Percentiles rank a stretch among this genome's conserved stretches.
Conservation (phyloP, 2,329 filamentous ascomycete species). For the Aspergillus ibericus region DNA sequence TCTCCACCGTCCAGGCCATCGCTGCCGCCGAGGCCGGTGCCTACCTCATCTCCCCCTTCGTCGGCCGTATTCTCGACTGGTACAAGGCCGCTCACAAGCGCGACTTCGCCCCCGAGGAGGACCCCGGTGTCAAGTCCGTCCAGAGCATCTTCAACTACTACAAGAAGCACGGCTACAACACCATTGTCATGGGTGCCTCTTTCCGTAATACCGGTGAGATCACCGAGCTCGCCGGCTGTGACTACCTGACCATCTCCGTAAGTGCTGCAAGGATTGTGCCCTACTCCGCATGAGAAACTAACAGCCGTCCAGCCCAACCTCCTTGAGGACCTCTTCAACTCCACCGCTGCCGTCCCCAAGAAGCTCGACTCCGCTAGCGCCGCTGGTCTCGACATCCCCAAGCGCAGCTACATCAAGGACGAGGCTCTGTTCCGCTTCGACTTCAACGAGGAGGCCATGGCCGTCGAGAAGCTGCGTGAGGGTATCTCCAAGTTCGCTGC, state of each 20-base stretch:
- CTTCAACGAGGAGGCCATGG: constrained; percentile 99
- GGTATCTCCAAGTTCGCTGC: constrained; percentile 99
- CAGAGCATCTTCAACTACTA: constrained; percentile 99
- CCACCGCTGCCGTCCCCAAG: constrained; percentile 75
- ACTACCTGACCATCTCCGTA: constrained; percentile 97
- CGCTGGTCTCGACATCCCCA: constrained; percentile 70
- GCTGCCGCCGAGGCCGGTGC: constrained; percentile 91
- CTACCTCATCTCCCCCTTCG: constrained; percentile 98
- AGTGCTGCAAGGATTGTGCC: constrained; percentile 36
- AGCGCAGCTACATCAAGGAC: constrained; percentile 86
- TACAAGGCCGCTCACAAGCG: constrained; percentile 96
- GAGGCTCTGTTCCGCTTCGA: constrained; percentile 94
- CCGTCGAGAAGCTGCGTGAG: constrained; percentile 97
- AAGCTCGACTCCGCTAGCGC: constrained; percentile 80
- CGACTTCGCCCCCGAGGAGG: constrained; percentile 84
- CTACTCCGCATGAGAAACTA: constrained; percentile 11
- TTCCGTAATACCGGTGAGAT: constrained; percentile 97
- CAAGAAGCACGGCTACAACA: constrained; percentile 99
- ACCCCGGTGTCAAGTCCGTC: constrained; percentile 95
- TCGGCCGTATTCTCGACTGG: constrained; percentile 99
- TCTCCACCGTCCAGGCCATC: constrained; percentile 92
- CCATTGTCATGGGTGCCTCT: constrained; percentile 98
- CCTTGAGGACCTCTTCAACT: constrained; percentile 91
- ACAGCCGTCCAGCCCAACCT: constrained; percentile 69
- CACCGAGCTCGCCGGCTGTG: constrained; percentile 95